A percentile compares a stretch with the other conserved stretches of the same genome.
These are phyloP conservation scores for Darksidea phi DNA, from an alignment of 495 filamentous ascomycete genomes.

Conservation along the genomic window DNA sequence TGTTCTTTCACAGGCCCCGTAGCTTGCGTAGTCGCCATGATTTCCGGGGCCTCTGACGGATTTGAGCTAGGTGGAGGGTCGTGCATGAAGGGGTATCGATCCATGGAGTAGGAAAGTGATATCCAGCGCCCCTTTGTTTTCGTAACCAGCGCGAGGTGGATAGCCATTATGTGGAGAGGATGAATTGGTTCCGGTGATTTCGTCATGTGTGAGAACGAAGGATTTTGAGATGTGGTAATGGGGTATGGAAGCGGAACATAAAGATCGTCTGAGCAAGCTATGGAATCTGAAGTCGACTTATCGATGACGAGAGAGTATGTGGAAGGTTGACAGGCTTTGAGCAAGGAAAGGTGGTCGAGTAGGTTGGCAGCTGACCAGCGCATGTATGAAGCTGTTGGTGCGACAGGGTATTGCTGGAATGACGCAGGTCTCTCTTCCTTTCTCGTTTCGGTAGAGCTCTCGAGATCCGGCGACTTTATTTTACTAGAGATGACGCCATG, in stretches of 20 bases:
- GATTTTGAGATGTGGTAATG: slow-evolving; percentile 4
- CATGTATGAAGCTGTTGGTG: slow-evolving; percentile 27
- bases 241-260: slow-evolving; percentile 27
- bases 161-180: slow-evolving; percentile 27
- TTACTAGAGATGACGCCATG: too few relatives aligned
- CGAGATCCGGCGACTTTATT: too few relatives aligned
- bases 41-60: too few relatives aligned
- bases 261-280: slow-evolving; percentile 34
- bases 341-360: slow-evolving; percentile 25
- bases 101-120: slow-evolving; percentile 29
- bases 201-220: not conserved
- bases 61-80: too few relatives aligned
- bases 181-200: slow-evolving; percentile 15
- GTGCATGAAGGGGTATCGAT: slow-evolving; percentile 35
- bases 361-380: slow-evolving; percentile 33
- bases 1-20: not conserved
- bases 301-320: slow-evolving; percentile 35
- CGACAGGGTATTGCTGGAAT: too few relatives aligned
- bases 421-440: too few relatives aligned
- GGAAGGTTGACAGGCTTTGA: slow-evolving; percentile 17
- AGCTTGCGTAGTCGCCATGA: too few relatives aligned
- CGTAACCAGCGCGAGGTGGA: slow-evolving; percentile 33
- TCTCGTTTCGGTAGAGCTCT: too few relatives aligned
- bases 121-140: slow-evolving; percentile 32
- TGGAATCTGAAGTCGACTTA: slow-evolving; percentile 36